These are phyloP conservation scores for Biancaea sappan DNA, from an alignment of 306 rosid genomes.

Conservation along the genomic window DNA sequence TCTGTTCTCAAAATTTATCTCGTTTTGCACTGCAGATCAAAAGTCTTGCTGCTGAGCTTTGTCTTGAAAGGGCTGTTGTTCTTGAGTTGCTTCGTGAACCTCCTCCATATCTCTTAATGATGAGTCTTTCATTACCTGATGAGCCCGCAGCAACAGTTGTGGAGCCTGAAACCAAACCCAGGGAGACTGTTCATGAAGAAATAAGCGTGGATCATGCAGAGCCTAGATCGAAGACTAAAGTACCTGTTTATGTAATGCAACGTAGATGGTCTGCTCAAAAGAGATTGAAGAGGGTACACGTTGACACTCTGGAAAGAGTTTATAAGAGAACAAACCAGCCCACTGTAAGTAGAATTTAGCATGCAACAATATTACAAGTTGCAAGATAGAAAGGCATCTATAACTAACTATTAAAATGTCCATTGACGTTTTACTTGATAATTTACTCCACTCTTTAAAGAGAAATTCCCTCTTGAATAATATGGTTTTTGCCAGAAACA, in stretches of 20 bases:
- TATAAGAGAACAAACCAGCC: constrained; percentile 88
- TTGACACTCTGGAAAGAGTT: constrained; percentile 79
- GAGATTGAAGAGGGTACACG: constrained; percentile 75
- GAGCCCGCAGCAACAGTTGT: constrained; percentile 42
- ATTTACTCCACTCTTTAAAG: not conserved
- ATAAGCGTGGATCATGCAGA: constrained; percentile 27
- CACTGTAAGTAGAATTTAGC: constrained; percentile 66
- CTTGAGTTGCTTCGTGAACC: constrained; percentile 88
- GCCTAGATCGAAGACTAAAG: constrained; percentile 40
- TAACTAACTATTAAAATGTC: not conserved
- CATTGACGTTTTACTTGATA: not conserved
- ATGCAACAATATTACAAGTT: constrained; percentile 15
- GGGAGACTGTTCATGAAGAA: constrained; percentile 48
- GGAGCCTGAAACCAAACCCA: constrained; percentile 44
- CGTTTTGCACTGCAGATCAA: constrained; percentile 73
- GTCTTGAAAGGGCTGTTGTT: constrained; percentile 86
- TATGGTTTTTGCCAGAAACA: constrained; percentile 1
- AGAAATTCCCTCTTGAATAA: not conserved
- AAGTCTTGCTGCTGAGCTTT: constrained; percentile 85
- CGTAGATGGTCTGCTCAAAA: constrained; percentile 66
- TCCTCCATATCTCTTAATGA: constrained; percentile 78
- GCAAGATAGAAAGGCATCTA: constrained; percentile 12
- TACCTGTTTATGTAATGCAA: constrained; percentile 77
- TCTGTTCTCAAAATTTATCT: constrained; percentile 25
- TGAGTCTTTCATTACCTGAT: constrained; percentile 78